phyloP scores from a whole-genome alignment of 2,329 filamentous ascomycete genomes.

The Apiospora aurea region DNA sequence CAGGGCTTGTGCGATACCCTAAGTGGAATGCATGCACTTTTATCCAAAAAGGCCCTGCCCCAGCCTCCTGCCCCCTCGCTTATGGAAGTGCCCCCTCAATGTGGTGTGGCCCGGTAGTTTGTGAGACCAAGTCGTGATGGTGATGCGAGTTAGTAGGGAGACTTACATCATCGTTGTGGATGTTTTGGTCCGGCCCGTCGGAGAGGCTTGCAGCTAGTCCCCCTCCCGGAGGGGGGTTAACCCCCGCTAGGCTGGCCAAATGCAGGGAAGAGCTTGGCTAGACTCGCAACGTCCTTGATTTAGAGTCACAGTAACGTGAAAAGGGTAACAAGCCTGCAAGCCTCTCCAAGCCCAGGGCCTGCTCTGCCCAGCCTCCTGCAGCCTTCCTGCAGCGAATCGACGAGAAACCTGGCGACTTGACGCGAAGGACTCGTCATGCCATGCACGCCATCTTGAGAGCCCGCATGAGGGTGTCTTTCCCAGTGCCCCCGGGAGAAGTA shows the following conservation, averaged over 20 bases:
- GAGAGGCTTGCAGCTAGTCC: not conserved
- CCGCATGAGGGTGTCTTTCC: not conserved
- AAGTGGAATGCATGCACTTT: not conserved
- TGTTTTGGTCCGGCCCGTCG: constrained; percentile 7
- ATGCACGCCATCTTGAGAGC: not conserved
- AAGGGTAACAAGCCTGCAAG: not conserved
- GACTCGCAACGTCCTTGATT: constrained; percentile 17
- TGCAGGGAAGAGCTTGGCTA: constrained; percentile 13
- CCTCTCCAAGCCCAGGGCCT: not conserved
- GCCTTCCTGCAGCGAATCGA: not conserved
- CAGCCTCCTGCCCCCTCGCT: not conserved
- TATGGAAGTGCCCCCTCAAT: not conserved
- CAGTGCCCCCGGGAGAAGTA: not conserved
- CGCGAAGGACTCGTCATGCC: not conserved
- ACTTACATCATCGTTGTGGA: constrained; percentile 7
- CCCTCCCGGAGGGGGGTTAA: not conserved
- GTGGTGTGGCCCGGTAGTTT: not conserved
- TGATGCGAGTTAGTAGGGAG: not conserved
- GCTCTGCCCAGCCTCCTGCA: not conserved
- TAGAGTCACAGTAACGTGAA: constrained; percentile 1
- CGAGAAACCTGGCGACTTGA: not conserved
- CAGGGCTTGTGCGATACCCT: not conserved
- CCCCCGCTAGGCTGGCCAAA: not conserved
- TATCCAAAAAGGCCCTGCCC: not conserved
- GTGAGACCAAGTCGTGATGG: not conserved